Conservation (phyloP, 192 early-diverging fungal genomes). For the Spizellomyces punctatus region DNA sequence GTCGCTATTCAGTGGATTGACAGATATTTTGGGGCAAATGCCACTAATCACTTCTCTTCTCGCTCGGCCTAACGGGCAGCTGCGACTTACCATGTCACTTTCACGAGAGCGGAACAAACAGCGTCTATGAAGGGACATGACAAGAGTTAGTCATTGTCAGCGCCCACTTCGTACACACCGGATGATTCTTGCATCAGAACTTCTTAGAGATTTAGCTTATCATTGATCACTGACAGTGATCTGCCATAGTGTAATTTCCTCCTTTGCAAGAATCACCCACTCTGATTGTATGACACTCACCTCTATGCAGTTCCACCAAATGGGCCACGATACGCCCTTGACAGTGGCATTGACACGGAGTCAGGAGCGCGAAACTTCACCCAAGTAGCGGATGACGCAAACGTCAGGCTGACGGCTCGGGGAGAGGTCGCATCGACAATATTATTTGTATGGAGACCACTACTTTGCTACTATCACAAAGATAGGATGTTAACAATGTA, state of each 20-base stretch:
- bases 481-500: slow-evolving; percentile 1
- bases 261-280: background rate
- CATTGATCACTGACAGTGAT: slow-evolving; percentile 1
- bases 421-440: too few species aligned
- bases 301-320: background rate
- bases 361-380: background rate
- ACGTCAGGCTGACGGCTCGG: too few species aligned
- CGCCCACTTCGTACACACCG: background rate
- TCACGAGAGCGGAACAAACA: background rate
- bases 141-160: background rate
- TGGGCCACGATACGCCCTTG: background rate
- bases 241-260: slow-evolving; percentile 7
- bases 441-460: too few species aligned
- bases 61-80: background rate
- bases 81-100: background rate
- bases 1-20: slow-evolving; percentile 6
- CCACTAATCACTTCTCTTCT: background rate
- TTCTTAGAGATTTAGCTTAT: slow-evolving; percentile 9
- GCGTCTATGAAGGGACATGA: background rate
- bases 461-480: background rate
- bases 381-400: background rate
- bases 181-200: slow-evolving; percentile 2
- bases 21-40: slow-evolving; percentile 2
- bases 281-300: background rate
- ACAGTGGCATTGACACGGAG: background rate